Conservation (phyloP, 805 yeast species). For the Saturnispora ahearnii region DNA sequence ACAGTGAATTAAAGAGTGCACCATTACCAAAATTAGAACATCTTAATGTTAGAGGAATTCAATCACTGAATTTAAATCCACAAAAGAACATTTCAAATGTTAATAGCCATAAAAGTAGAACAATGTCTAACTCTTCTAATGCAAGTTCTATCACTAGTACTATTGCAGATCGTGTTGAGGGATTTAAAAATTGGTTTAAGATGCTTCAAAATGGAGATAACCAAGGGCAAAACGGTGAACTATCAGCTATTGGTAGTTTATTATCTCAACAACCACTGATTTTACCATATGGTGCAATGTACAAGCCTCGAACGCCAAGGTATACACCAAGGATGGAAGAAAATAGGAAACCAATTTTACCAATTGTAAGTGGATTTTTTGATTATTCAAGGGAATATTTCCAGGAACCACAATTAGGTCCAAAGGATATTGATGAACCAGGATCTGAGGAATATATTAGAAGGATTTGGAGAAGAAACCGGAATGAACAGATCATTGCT, state of each 20-base stretch:
- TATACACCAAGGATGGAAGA: constrained; percentile 29
- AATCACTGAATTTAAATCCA: constrained; percentile 18
- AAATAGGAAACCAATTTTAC: constrained; percentile 36
- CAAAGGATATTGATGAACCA: constrained; percentile 78
- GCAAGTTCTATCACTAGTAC: constrained; percentile 12
- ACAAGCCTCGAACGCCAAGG: constrained; percentile 50
- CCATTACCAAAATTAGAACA: constrained; percentile 1
- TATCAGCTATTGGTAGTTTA: constrained; percentile 18
- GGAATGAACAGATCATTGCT: constrained; percentile 79
- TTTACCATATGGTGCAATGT: constrained; percentile 34
- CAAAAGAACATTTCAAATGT: background rate
- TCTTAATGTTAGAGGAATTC: constrained; percentile 16
- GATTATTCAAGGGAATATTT: constrained; percentile 83
- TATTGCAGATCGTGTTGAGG: constrained; percentile 9
- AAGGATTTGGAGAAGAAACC: constrained; percentile 78
- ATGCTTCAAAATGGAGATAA: constrained; percentile 16
- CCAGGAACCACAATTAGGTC: constrained; percentile 92
- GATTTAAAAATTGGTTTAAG: constrained; percentile 17
- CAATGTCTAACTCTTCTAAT: constrained; percentile 8
- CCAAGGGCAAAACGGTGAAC: constrained; percentile 15
- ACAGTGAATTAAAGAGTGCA: background rate
- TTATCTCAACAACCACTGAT: constrained; percentile 22
- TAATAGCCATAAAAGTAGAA: background rate
- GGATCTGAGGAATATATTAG: constrained; percentile 81
- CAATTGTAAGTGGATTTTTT: constrained; percentile 54